Percentiles rank a stretch among this genome's conserved stretches.
phyloP scores from a whole-genome alignment of 345 rosid species.

The Pistacia vera region DNA sequence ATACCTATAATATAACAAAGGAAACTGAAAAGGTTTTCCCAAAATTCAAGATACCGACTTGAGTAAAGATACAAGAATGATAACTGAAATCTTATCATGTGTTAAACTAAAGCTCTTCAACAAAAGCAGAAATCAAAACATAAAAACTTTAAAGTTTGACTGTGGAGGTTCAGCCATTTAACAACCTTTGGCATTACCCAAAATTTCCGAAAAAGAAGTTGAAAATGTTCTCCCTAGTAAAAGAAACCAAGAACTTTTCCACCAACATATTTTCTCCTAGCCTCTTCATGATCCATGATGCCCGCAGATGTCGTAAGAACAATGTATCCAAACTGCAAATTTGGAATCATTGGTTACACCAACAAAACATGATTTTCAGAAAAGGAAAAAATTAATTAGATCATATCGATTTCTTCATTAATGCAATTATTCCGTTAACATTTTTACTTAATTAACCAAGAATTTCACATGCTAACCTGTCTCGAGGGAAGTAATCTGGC shows the following conservation, averaged over 20 bases:
- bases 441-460: not conserved
- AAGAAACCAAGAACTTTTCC: slow-evolving; percentile 23
- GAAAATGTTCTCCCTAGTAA: slow-evolving; percentile 2
- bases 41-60: too few relatives aligned
- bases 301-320: slow-evolving; percentile 5
- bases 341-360: not conserved
- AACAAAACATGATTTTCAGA: not conserved
- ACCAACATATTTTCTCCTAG: slow-evolving; percentile 17
- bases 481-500: slow-evolving; percentile 22
- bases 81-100: not conserved
- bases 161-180: not conserved
- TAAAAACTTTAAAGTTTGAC: not conserved
- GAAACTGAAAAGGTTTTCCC: too few relatives aligned
- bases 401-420: not conserved
- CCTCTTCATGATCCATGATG: slow-evolving; percentile 11
- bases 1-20: too few relatives aligned
- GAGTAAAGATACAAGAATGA: not conserved
- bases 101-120: not conserved
- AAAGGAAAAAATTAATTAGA: not conserved
- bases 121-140: not conserved
- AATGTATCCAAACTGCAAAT: slow-evolving; percentile 1
- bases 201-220: not conserved
- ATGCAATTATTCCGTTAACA: not conserved
- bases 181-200: not conserved
- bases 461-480: slow-evolving; percentile 6